Percentiles rank a stretch among this genome's conserved stretches.
Conservation (phyloP, 2,329 filamentous ascomycete species). For the Sclerotinia glacialis region DNA sequence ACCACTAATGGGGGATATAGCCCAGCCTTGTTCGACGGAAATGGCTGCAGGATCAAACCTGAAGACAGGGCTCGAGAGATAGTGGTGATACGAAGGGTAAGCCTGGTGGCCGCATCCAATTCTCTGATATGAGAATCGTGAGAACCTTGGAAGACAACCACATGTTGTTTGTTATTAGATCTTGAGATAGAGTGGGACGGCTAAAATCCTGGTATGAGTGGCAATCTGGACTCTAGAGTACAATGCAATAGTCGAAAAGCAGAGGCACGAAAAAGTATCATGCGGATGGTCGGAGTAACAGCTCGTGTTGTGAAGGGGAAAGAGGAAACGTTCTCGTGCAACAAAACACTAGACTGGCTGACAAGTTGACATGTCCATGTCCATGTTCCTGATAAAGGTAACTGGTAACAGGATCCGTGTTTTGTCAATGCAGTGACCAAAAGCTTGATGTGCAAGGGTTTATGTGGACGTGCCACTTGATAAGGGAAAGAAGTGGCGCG, state of each 20-base stretch:
- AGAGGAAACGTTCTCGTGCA: slow-evolving; percentile 4
- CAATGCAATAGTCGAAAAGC: slow-evolving; percentile 1
- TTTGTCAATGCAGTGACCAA: slow-evolving; percentile 16
- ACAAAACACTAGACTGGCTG: not conserved
- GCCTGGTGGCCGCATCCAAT: slow-evolving; percentile 13
- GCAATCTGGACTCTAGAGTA: not conserved
- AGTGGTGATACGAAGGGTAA: slow-evolving; percentile 8
- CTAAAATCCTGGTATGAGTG: not conserved
- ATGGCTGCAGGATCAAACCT: not conserved
- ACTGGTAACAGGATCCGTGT: not conserved
- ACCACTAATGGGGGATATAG: not conserved
- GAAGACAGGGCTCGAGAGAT: not conserved
- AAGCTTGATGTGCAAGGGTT: slow-evolving; percentile 8
- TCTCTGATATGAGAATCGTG: slow-evolving; percentile 3
- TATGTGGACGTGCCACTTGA: not conserved
- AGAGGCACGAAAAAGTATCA: slow-evolving; percentile 19
- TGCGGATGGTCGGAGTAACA: slow-evolving; percentile 19
- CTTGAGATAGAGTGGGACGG: not conserved
- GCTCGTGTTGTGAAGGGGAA: slow-evolving; percentile 14
- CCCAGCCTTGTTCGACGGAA: not conserved
- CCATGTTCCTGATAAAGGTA: not conserved
- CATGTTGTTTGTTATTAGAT: not conserved
- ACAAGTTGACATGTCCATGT: not conserved
- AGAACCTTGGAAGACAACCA: not conserved
- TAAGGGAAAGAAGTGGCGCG: slow-evolving; percentile 3